Base-by-base conservation (phyloP, 2,329 filamentous ascomycete genomes). In the Colletotrichum costaricense region DNA sequence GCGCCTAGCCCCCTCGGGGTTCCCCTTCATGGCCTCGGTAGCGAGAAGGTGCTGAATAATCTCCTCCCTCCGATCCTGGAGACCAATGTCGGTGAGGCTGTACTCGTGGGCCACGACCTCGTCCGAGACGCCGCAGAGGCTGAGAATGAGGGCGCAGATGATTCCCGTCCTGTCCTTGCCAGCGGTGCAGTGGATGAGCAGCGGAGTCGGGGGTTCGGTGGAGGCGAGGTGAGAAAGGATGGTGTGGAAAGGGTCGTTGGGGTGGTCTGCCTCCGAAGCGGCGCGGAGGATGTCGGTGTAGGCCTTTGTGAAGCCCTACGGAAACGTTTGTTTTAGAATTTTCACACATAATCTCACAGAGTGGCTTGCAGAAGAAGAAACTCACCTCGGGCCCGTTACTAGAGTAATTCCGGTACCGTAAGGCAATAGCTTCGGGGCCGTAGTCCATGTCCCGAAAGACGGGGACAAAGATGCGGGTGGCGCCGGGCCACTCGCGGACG, bases 151-250 rank as follows among this genome's bases (percentile, higher is more conserved):
- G 3, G 92, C 93, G 62, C 90, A 89, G 57, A 94, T 82, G 5
- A 95, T 87, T 2, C 93, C 93, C 0, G 93, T 95, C 56, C 93
- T 87, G 80, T 95, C 93, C 81, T 95, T 95, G 14, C 93, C 93
- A 0, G 92, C 93, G 0, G 93, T 93, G 81, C 93, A 95, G 78
- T 95, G 93, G 8, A 95, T 84, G 7, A 94, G 84, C 11, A 93
- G 81, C 8, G 91, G 90, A 1, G 83, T 75, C 2, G 82, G 77
- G 2, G 85, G 79, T 5, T 78, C 76, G 14, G 77, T 64, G 22
- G 77, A 75, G 77, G 88, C 80, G 8, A 94, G 83, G 76, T 94
- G 89, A 19, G 82, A 79, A 52, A 94, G 85, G 57, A 89, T 84
- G 2, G 81, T 83, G 42, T 77, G 81, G 72, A 95, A 93, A 1